Percentiles rank a stretch among this genome's conserved stretches.
Evolutionary conservation across 2,329 filamentous ascomycete species (phyloP).

Genomic region (Pyrenophora teres): DNA sequence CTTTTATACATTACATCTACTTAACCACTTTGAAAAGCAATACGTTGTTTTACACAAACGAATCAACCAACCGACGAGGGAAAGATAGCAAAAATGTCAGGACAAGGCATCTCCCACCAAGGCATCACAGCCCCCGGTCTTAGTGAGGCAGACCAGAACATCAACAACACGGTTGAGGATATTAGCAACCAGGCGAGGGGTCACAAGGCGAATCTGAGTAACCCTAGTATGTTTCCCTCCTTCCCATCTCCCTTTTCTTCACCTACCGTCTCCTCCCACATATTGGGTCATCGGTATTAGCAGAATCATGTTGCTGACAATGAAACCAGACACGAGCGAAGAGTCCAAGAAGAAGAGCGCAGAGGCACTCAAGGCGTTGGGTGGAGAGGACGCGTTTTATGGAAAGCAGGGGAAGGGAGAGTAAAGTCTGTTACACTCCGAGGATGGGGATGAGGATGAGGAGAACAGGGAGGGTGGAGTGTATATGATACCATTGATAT

Average conservation of each 20-base stretch:
- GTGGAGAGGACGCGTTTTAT: constrained; percentile 53
- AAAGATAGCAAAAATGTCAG: constrained; percentile 5
- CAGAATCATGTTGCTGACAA: background rate
- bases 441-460: no score
- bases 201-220: constrained; percentile 56
- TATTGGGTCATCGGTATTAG: no score
- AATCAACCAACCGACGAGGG: background rate
- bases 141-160: constrained; percentile 26
- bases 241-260: no score
- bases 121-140: constrained; percentile 25
- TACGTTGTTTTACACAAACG: no score
- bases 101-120: constrained; percentile 11
- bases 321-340: constrained; percentile 19
- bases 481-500: no score
- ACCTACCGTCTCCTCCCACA: no score
- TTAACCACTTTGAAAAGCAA: no score
- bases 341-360: constrained; percentile 53
- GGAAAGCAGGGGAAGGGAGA: constrained; percentile 50
- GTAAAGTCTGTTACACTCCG: constrained; percentile 18
- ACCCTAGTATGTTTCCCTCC: constrained; percentile 48
- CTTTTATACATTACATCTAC: no score
- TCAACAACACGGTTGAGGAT: constrained; percentile 31
- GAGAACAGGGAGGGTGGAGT: no score
- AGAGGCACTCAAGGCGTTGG: constrained; percentile 50
- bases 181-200: constrained; percentile 34